Conservation (phyloP, 495 filamentous ascomycete species). For the Hyaloscypha bicolor region DNA sequence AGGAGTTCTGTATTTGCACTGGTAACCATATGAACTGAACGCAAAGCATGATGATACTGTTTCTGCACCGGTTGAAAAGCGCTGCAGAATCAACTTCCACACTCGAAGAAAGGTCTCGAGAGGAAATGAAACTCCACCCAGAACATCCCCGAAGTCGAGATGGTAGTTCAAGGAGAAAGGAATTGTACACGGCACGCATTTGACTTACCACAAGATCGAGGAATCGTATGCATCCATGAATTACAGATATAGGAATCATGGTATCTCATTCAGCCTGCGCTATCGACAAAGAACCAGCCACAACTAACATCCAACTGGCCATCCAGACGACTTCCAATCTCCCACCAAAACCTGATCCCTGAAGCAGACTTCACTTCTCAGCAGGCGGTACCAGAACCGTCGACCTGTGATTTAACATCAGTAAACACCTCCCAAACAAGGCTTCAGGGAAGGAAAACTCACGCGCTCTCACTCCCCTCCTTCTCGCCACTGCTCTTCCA, state of each 20-base stretch:
- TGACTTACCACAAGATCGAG: not conserved
- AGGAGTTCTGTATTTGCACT: too few species aligned
- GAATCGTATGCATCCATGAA: not conserved
- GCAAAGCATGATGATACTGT: too few species aligned
- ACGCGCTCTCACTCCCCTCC: slow-evolving; percentile 37
- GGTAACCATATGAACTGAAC: too few species aligned
- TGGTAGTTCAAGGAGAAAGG: too few species aligned
- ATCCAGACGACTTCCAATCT: too few species aligned
- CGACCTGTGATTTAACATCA: slow-evolving; percentile 15
- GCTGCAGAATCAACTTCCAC: too few species aligned
- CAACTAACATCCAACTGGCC: not conserved
- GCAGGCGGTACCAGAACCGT: slow-evolving; percentile 27
- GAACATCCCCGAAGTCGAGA: too few species aligned
- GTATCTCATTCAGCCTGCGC: not conserved
- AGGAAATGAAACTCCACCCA: too few species aligned
- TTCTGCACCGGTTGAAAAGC: too few species aligned
- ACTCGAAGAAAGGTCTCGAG: too few species aligned
- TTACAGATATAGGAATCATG: not conserved
- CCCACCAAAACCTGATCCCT: too few species aligned
- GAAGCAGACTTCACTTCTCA: not conserved
- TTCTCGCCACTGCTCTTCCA: slow-evolving; percentile 42
- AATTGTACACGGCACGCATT: not conserved
- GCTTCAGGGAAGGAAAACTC: slow-evolving; percentile 14
- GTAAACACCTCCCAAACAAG: not conserved
- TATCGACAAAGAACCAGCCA: not conserved